Evolutionary conservation across 371 early-diverging fungal species (phyloP).

Genomic region (Rhizomucor miehei): DNA sequence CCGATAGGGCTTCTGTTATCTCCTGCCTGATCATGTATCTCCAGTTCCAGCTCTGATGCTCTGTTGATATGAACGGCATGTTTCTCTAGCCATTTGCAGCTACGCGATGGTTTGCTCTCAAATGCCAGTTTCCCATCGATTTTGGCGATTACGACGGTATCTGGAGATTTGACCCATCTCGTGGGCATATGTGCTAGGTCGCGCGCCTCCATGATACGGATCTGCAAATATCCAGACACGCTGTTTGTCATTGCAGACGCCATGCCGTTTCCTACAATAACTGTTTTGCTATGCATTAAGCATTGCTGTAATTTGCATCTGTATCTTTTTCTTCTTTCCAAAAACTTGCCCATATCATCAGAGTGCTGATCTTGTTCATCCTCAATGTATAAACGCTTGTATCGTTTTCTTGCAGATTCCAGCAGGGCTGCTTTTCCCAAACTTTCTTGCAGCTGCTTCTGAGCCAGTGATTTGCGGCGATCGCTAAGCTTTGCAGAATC

Average conservation of each 20-base stretch:
- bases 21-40: conserved; percentile 69
- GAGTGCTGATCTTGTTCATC: conserved; percentile 75
- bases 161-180: conserved; percentile 54
- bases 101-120: conserved; percentile 59
- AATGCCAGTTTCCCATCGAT: conserved; percentile 77
- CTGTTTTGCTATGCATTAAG: too few species aligned
- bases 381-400: conserved; percentile 79
- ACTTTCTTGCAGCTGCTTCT: conserved; percentile 69
- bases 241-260: conserved; percentile 50
- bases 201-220: conserved; percentile 63
- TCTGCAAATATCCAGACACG: conserved; percentile 69
- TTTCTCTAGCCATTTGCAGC: conserved; percentile 72
- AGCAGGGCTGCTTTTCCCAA: conserved; percentile 79
- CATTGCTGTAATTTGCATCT: background rate
- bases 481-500: conserved; percentile 38
- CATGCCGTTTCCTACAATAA: background rate
- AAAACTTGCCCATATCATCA: conserved; percentile 32
- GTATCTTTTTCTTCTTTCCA: background rate
- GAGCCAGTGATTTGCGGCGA: conserved; percentile 61
- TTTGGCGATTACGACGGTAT: conserved; percentile 74
- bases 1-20: conserved; percentile 64
- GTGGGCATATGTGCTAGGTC: conserved; percentile 68
- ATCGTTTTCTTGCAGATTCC: conserved; percentile 77
- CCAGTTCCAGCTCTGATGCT: conserved; percentile 90
- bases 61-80: conserved; percentile 83